Conservation (phyloP, 2,329 filamentous ascomycete species). For the Penicillium sumatraense region DNA sequence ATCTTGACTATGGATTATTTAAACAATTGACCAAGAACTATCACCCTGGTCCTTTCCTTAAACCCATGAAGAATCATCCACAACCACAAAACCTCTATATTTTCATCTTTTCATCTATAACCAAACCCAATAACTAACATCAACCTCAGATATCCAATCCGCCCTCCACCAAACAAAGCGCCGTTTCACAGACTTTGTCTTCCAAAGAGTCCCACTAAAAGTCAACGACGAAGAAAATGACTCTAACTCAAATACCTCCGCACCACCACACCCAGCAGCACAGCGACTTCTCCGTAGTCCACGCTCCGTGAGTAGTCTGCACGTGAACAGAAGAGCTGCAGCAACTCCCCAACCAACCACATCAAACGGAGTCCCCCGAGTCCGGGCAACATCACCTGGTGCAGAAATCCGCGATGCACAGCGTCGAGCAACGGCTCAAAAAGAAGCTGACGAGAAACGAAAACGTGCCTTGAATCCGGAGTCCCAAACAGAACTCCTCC, state of each 20-base stretch:
- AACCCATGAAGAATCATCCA: not conserved
- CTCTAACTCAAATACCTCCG: slow-evolving; percentile 12
- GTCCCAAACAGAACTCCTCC: too few relatives aligned
- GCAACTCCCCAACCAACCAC: slow-evolving; percentile 15
- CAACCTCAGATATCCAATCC: slow-evolving; percentile 48
- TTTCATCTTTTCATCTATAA: not conserved
- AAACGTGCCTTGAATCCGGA: slow-evolving; percentile 29
- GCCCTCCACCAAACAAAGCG: slow-evolving; percentile 50
- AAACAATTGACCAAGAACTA: not conserved
- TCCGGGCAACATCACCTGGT: slow-evolving; percentile 48
- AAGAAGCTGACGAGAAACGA: slow-evolving; percentile 36
- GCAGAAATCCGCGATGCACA: slow-evolving; percentile 45
- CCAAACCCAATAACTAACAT: not conserved
- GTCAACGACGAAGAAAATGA: slow-evolving; percentile 16
- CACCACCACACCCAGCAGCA: slow-evolving; percentile 23
- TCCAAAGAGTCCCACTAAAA: slow-evolving; percentile 44
- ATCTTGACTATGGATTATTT: slow-evolving; percentile 17
- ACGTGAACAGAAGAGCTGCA: slow-evolving; percentile 17
- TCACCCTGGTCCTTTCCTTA: not conserved
- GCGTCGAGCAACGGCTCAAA: slow-evolving; percentile 32
- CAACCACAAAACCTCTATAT: not conserved
- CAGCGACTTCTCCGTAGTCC: slow-evolving; percentile 36
- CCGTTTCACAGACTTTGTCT: slow-evolving; percentile 54
- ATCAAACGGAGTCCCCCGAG: slow-evolving; percentile 40
- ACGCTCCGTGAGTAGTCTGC: slow-evolving; percentile 40